phyloP scores from a whole-genome alignment of 371 early-diverging fungal species.

The Zychaea mexicana region DNA sequence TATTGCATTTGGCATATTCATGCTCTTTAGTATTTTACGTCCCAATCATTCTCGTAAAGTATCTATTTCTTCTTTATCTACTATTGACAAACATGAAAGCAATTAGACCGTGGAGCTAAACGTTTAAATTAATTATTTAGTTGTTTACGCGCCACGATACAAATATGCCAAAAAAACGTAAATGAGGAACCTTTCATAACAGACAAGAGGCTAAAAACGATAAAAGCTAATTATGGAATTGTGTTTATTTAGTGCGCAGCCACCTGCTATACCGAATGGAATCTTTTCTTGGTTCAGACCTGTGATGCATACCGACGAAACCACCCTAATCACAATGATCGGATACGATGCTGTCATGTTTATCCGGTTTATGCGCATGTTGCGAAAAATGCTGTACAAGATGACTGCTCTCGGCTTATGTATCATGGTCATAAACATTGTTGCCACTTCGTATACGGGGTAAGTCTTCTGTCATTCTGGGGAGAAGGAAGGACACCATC shows the following conservation, averaged over 20 bases:
- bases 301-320: conserved; percentile 61
- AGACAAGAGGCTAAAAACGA: neutral
- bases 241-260: conserved; percentile 43
- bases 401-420: conserved; percentile 63
- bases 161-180: conserved; percentile 50
- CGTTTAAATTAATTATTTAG: too few relatives aligned
- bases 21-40: conserved; percentile 44
- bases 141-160: conserved; percentile 55
- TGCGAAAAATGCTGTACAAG: conserved; percentile 56
- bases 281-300: conserved; percentile 71
- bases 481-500: too few relatives aligned
- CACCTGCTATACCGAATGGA: conserved; percentile 60
- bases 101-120: too few relatives aligned
- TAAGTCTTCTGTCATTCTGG: conserved; percentile 24
- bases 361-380: conserved; percentile 72
- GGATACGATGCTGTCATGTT: conserved; percentile 82
- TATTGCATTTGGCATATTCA: conserved; percentile 45
- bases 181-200: neutral
- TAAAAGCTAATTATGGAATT: too few relatives aligned
- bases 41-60: conserved; percentile 55
- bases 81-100: neutral
- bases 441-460: conserved; percentile 58
- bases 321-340: conserved; percentile 63
- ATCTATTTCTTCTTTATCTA: neutral
- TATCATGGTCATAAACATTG: conserved; percentile 61